A percentile compares a stretch with the other conserved stretches of the same genome.
Conservation (phyloP, 495 filamentous ascomycete species). For the Articulospora tetracladia region DNA sequence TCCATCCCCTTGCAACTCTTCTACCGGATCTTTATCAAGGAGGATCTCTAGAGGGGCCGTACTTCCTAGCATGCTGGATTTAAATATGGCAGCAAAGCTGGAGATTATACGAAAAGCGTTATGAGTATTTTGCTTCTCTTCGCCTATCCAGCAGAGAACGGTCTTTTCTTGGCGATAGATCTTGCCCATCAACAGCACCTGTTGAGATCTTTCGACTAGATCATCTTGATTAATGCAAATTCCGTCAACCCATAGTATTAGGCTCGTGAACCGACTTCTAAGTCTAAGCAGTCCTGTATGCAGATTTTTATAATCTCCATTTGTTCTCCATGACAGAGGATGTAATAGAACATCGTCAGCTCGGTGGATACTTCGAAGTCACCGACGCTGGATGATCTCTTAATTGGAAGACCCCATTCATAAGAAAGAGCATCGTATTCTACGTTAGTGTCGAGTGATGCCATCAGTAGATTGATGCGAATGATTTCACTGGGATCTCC, state of each 20-base stretch:
- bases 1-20: background rate
- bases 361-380: background rate
- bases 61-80: background rate
- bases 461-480: background rate
- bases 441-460: background rate
- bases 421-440: constrained; percentile 4
- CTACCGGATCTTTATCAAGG: background rate
- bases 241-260: constrained; percentile 14
- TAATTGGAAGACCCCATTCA: background rate
- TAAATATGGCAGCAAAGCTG: background rate
- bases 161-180: constrained; percentile 13
- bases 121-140: background rate
- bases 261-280: background rate
- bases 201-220: constrained; percentile 8
- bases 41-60: background rate
- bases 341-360: background rate
- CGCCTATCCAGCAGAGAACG: background rate
- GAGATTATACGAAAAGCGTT: background rate
- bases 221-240: constrained; percentile 23
- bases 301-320: background rate
- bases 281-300: background rate
- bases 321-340: background rate
- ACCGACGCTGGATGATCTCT: background rate
- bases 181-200: constrained; percentile 15
- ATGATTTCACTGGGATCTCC: background rate